Conservation (phyloP, 2,329 filamentous ascomycete genomes). For the Calycina marina region DNA sequence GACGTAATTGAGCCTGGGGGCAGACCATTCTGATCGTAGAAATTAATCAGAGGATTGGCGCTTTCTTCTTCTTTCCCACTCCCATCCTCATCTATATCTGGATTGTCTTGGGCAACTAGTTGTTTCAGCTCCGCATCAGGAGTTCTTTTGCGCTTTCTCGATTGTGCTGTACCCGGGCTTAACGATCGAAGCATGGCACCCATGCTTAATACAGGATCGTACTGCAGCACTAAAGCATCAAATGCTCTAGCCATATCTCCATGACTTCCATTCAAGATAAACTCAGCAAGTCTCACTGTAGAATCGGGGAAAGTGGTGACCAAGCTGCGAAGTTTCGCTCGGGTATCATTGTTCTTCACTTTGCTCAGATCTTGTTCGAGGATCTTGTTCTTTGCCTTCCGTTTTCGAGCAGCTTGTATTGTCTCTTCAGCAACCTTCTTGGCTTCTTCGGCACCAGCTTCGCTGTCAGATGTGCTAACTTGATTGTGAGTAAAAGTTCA, state of each 20-base stretch:
- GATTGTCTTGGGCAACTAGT: conserved; percentile 1
- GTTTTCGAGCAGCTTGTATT: too few species aligned
- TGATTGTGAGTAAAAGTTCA: too few species aligned
- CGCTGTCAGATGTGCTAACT: too few species aligned
- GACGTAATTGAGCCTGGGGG: conserved; percentile 19
- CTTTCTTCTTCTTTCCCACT: conserved; percentile 17
- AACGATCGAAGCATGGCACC: conserved; percentile 12
- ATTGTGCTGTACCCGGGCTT: conserved; percentile 3
- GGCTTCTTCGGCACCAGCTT: conserved; percentile 3
- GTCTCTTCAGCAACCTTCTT: neutral
- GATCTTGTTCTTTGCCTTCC: neutral
- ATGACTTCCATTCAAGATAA: conserved; percentile 16
- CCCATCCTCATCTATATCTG: conserved; percentile 10
- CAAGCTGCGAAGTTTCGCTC: conserved; percentile 18
- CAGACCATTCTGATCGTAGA: conserved; percentile 21
- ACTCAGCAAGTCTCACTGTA: conserved; percentile 17
- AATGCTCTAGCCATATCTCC: conserved; percentile 18
- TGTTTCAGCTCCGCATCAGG: conserved; percentile 3
- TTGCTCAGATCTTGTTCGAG: conserved; percentile 8
- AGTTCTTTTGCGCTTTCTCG: conserved; percentile 4
- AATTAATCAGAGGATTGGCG: conserved; percentile 19
- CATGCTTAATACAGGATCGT: conserved; percentile 14
- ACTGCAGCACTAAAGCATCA: conserved; percentile 18
- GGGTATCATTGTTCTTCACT: conserved; percentile 9
- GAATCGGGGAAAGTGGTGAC: conserved; percentile 20